Evolutionary conservation across 1,139 yeast species (phyloP), one percentile per base, ranked within the genome.

Genomic region (Kazachstania sp.): DNA sequence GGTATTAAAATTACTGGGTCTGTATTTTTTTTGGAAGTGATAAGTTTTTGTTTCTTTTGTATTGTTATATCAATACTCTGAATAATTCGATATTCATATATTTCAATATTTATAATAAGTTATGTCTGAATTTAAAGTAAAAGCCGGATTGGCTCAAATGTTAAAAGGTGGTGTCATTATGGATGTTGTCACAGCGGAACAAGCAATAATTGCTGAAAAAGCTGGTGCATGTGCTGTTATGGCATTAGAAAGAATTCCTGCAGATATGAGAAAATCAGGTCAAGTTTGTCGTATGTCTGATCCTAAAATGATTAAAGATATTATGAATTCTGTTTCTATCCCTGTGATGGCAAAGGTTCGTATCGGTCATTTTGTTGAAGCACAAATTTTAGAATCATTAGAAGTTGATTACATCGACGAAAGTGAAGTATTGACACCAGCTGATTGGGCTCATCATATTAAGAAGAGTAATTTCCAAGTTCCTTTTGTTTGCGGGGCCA

Each of bases 211-310:
- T 51, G 95, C 95, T 32, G 94, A 86, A 66, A 73, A 70, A 50
- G 92, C 95, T 2, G 95, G 95, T 52, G 95, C 95, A 12, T 83
- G 87, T 69, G 94, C 95, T 11, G 95, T 86, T 36, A 86, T 85
- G 95, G 95, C 95, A 3, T 73, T 86, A 56, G 95, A 86, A 67
- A 72, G 84, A 58, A 86, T 86, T 49, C 95, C 95, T 20, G 90
- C 95, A 15, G 95, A 86, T 62, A 85, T 86, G 79, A 75, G 95
- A 60, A 82, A 80, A 51, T 79, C 84, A 46, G 92, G 94, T 45
- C 85, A 85, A 53, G 95, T 86, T 44, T 86, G 94, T 53, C 76
- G 95, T 61, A 86, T 86, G 95, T 79, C 86, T 18, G 95, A 86
- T 64, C 95, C 95, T 4, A 71, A 81, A 58, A 79, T 86, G 86